Percentiles rank a stretch among this genome's conserved stretches.
These are phyloP conservation scores for Hippophae rhamnoides DNA, from an alignment of 306 rosid species.

Conservation along the genomic window DNA sequence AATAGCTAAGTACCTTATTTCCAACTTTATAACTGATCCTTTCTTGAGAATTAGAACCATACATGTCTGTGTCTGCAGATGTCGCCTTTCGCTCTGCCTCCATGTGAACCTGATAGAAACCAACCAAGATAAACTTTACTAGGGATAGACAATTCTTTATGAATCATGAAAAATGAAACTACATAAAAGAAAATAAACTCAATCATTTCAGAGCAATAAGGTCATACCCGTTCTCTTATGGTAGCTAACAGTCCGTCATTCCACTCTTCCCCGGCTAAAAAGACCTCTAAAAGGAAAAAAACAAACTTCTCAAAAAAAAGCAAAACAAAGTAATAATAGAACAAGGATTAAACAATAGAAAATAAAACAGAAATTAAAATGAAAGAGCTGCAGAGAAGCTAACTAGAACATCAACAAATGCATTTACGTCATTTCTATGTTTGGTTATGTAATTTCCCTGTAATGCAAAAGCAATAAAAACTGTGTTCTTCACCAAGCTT, in stretches of 20 bases:
- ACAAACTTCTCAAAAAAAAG: not conserved
- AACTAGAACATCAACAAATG: too few species aligned
- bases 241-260: slow-evolving; percentile 92
- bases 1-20: slow-evolving; percentile 54
- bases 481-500: too few species aligned
- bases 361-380: not conserved
- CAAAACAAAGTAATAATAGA: slow-evolving; percentile 1
- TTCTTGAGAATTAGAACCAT: slow-evolving; percentile 42
- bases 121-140: slow-evolving; percentile 15
- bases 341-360: not conserved
- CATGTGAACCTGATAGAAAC: slow-evolving; percentile 73
- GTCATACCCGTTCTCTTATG: slow-evolving; percentile 76
- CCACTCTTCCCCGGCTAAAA: slow-evolving; percentile 74
- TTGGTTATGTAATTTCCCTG: too few species aligned
- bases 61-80: slow-evolving; percentile 47
- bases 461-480: too few species aligned
- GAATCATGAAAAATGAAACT: slow-evolving; percentile 17
- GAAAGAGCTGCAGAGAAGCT: too few species aligned
- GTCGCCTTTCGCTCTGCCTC: slow-evolving; percentile 77
- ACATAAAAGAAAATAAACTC: slow-evolving; percentile 2
- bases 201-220: slow-evolving; percentile 4
- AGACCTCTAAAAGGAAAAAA: slow-evolving; percentile 37
- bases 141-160: slow-evolving; percentile 16
- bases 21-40: slow-evolving; percentile 72
- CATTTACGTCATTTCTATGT: too few species aligned